phyloP scores from a whole-genome alignment of 2,329 filamentous ascomycete species.

The Lecanicillium sp. region DNA sequence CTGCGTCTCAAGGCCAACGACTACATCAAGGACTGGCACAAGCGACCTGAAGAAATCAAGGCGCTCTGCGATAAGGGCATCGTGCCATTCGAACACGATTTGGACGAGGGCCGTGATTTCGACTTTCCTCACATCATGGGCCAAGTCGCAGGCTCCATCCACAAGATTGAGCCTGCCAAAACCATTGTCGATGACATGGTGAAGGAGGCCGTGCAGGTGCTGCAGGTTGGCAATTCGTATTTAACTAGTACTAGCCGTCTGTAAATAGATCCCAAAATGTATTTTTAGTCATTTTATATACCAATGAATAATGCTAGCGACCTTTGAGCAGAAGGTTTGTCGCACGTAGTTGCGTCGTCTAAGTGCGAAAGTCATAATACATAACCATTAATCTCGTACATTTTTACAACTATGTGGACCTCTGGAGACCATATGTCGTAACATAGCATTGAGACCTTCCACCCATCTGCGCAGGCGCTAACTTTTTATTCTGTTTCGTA shows the following conservation, averaged over 20 bases:
- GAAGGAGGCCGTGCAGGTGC: constrained; percentile 60
- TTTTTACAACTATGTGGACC: no score
- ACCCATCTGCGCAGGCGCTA: no score
- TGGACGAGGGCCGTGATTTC: constrained; percentile 75
- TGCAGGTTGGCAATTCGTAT: constrained; percentile 58
- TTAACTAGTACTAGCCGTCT: constrained; percentile 42
- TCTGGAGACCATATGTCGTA: no score
- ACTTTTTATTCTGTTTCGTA: no score
- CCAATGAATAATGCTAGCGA: no score
- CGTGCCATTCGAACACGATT: constrained; percentile 74
- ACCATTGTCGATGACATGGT: constrained; percentile 93
- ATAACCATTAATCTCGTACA: no score
- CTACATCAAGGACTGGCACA: constrained; percentile 78
- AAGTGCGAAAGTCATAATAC: no score
- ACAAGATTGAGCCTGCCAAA: constrained; percentile 70
- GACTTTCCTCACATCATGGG: constrained; percentile 91
- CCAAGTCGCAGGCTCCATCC: constrained; percentile 76
- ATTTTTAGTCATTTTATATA: not conserved
- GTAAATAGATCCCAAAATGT: no score
- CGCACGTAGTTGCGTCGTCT: no score
- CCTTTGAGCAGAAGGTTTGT: no score
- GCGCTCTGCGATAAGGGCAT: constrained; percentile 69
- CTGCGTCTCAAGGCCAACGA: constrained; percentile 76
- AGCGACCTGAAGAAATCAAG: constrained; percentile 65
- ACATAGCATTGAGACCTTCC: no score